Conservation (phyloP, 768 basidiomycete genomes). For the Termitomyces sp. region DNA sequence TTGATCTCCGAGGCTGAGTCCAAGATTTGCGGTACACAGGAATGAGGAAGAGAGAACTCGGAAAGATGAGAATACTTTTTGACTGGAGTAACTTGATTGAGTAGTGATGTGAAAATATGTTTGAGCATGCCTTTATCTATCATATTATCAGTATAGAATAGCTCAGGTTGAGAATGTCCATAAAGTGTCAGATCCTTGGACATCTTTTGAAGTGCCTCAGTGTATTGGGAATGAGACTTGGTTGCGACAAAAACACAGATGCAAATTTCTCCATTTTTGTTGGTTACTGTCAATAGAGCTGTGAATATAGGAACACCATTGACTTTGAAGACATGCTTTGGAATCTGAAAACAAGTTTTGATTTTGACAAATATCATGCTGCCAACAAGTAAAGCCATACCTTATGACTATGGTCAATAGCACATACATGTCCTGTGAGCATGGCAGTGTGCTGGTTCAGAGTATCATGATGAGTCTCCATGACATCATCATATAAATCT, state of each 20-base stretch:
- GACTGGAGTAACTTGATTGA: conserved; percentile 4
- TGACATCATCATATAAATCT: conserved; percentile 20
- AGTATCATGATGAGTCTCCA: conserved; percentile 16
- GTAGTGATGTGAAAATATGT: not conserved
- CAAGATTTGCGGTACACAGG: conserved; percentile 9
- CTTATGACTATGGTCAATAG: not conserved
- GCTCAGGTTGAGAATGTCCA: not conserved
- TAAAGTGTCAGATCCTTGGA: not conserved
- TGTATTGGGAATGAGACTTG: not conserved
- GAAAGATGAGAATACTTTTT: conserved; percentile 22
- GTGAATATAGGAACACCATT: conserved; percentile 13
- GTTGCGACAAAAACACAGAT: not conserved
- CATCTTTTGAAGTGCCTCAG: not conserved
- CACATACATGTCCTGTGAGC: conserved; percentile 11
- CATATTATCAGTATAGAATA: not conserved
- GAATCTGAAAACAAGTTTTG: conserved; percentile 10
- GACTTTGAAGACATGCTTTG: conserved; percentile 21
- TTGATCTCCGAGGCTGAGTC: conserved; percentile 10
- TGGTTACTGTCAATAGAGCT: too few relatives aligned
- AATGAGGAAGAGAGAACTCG: conserved; percentile 7
- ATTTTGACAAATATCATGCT: too few relatives aligned
- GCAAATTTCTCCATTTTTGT: too few relatives aligned
- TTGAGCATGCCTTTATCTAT: not conserved
- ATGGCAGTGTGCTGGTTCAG: conserved; percentile 3
- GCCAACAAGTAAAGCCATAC: not conserved